phyloP scores from a whole-genome alignment of 192 early-diverging fungal species.

The Ambispora gerdemannii region DNA sequence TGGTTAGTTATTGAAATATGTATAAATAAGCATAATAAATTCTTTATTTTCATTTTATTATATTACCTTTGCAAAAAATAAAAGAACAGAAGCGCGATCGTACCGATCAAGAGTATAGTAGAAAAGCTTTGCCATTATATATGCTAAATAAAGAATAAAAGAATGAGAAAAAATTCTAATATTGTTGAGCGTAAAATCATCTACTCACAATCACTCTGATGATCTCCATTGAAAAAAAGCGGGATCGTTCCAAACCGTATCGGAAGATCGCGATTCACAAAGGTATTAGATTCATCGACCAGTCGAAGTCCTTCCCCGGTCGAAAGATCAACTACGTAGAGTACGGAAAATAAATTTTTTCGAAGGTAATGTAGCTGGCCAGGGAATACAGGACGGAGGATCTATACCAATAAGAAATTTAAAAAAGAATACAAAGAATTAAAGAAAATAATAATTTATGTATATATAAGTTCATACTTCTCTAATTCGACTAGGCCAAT shows the following conservation, averaged over 20 bases:
- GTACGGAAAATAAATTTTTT: constrained; percentile 71
- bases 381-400: constrained; percentile 60
- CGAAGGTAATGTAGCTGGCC: constrained; percentile 73
- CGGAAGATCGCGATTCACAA: constrained; percentile 69
- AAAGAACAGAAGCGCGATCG: constrained; percentile 30
- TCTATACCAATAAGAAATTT: constrained; percentile 31
- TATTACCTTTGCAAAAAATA: constrained; percentile 41
- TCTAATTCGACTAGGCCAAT: constrained; percentile 58
- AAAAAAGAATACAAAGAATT: background rate
- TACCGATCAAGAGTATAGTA: constrained; percentile 38
- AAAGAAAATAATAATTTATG: background rate
- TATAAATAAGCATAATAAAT: too few relatives aligned
- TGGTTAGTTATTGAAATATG: background rate
- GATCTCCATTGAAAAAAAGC: constrained; percentile 47
- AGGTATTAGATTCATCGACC: constrained; percentile 58
- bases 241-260: constrained; percentile 87
- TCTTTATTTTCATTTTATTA: background rate
- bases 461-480: constrained; percentile 10
- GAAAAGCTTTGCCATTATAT: constrained; percentile 39
- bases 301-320: constrained; percentile 47
- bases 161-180: constrained; percentile 20
- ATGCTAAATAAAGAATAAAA: constrained; percentile 32
- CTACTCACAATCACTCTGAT: constrained; percentile 41
- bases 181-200: constrained; percentile 1
- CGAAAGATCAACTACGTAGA: constrained; percentile 77